Conservation (phyloP, 805 yeast genomes). For the Cyberlindnera mississippiensis region DNA sequence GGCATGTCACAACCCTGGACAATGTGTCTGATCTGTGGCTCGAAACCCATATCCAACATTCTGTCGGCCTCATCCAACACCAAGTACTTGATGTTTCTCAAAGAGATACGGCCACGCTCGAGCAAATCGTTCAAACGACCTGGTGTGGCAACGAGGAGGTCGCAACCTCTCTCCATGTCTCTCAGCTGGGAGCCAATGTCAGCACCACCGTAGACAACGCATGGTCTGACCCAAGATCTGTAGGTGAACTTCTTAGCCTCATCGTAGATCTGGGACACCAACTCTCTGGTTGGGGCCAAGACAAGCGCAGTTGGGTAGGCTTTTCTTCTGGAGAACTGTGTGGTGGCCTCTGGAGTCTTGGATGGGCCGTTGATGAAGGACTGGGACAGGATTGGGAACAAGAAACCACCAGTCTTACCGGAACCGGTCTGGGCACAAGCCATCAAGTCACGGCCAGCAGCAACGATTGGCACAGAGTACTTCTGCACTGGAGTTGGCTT, state of each 20-base stretch:
- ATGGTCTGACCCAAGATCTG: slow-evolving; percentile 97
- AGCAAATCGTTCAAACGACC: slow-evolving; percentile 96
- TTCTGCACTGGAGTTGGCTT: slow-evolving; percentile 97
- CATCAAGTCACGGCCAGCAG: slow-evolving; percentile 87
- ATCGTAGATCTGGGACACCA: slow-evolving; percentile 93
- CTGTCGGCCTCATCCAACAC: slow-evolving; percentile 99
- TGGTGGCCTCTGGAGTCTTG: slow-evolving; percentile 40
- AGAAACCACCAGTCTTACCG: slow-evolving; percentile 99
- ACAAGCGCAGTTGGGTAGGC: slow-evolving; percentile 93
- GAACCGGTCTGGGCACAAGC: slow-evolving; percentile 99
- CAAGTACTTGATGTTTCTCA: slow-evolving; percentile 85
- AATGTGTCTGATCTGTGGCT: slow-evolving; percentile 97
- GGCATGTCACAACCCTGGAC: slow-evolving; percentile 99
- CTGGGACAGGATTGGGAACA: slow-evolving; percentile 95
- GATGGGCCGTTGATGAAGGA: slow-evolving; percentile 88
- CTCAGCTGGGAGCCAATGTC: slow-evolving; percentile 85
- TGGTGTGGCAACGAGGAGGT: slow-evolving; percentile 95
- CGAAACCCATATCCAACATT: slow-evolving; percentile 99
- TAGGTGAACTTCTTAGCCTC: slow-evolving; percentile 94
- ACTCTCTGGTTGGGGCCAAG: slow-evolving; percentile 98
- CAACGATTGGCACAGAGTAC: slow-evolving; percentile 89
- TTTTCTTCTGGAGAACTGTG: slow-evolving; percentile 61
- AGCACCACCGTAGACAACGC: slow-evolving; percentile 98
- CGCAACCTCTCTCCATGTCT: slow-evolving; percentile 91
- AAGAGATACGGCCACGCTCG: slow-evolving; percentile 91